Base-by-base conservation (phyloP, 1,139 yeast species). In the Hyphopichia khmerensis region DNA sequence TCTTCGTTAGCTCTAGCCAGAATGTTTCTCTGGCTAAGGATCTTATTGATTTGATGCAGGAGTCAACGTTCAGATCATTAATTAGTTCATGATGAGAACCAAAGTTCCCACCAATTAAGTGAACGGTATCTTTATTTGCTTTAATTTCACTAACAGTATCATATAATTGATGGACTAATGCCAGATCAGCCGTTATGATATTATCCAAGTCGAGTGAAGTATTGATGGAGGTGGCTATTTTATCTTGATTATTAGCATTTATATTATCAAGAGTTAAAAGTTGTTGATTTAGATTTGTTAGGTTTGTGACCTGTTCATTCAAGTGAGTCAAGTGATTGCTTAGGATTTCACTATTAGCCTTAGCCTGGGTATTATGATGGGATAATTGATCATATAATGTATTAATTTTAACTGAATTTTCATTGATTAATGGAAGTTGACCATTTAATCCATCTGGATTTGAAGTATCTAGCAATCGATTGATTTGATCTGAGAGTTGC, bases 21-120 rank as follows among this genome's bases (percentile, higher is more conserved):
- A 89, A 90, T 56, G 87, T 86, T 35, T 88, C 91, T 46, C 96
- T 70, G 0, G 95, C 91, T 27, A 87, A 65, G 26, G 75, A 72
- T 46, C 96, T 64, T 0, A 82, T 76, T 21, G 79, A 72, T 57
- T 74, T 71, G 46, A 83, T 70, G 54, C 85, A 83, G 8, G 61
- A 55, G n/a, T 79, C 84, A 37, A 85, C 47, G 11, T 56, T 62
- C 1, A 50, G 48, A 48, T 73, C 69, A 42, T 59, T 66, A 24
- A 73, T 64, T 4, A 70, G 40, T 46, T 72, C 78, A 5, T 55
- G 48, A 42, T 64, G 63, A 3, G 59, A 49, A 4, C 58, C 53
- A 45, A 67, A 78, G 8, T 80, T 75, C 19, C 84, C 80, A 10
- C 81, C 76, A 15, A 90, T 68, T 14, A 80, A 69, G 43, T 77